Conservation (phyloP, 305 asterid genomes). For the Solanum chacoense region DNA sequence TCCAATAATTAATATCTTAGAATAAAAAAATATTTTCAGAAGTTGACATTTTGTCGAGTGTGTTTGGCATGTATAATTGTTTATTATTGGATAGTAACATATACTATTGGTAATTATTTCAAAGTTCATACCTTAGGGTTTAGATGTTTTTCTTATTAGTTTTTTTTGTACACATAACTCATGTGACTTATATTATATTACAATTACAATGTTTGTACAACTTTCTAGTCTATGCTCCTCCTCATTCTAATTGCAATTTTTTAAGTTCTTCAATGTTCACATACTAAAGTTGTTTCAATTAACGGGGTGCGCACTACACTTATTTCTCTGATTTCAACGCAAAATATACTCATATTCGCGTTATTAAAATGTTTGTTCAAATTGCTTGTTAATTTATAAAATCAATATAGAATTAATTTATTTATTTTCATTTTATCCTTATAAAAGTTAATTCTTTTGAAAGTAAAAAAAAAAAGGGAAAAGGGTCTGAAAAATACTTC, state of each 20-base stretch:
- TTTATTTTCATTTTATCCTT: neutral
- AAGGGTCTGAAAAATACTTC: no score
- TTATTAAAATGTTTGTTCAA: neutral
- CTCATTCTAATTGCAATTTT: neutral
- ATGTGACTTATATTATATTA: neutral
- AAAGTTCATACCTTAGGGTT: neutral
- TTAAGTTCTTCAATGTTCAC: neutral
- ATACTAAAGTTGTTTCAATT: neutral
- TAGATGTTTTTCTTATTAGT: neutral
- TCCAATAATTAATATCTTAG: no score
- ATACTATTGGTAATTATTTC: neutral
- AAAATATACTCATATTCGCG: neutral
- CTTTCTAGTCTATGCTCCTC: neutral
- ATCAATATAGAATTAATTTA: no score
- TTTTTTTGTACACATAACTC: neutral
- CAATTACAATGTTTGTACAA: neutral
- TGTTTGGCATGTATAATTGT: neutral
- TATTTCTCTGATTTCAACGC: neutral
- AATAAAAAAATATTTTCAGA: neutral
- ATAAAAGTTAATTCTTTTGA: neutral
- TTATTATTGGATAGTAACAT: neutral
- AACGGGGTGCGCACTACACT: neutral
- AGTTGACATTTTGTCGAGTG: neutral
- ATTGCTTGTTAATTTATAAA: no score
- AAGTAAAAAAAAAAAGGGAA: neutral